Conservation (phyloP, 257 asterid genomes). For the Paulownia fortunei region DNA sequence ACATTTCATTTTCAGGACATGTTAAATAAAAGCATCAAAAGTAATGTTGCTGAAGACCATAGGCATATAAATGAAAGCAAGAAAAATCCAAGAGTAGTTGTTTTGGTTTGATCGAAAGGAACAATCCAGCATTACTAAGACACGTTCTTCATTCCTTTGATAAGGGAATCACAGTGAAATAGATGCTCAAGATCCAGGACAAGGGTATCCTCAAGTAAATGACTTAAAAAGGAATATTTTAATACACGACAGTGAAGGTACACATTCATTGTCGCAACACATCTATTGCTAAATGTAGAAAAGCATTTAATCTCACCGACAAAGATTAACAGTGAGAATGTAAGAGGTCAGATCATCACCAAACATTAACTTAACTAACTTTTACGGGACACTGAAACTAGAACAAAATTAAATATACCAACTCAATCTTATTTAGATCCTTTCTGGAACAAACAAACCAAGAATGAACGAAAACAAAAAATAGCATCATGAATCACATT, state of each 20-base stretch:
- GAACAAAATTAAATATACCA: neutral
- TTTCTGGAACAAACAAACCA: conserved; percentile 3
- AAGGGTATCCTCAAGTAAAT: conserved; percentile 22
- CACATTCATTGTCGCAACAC: neutral
- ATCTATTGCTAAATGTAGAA: neutral
- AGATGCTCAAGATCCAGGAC: conserved; percentile 10
- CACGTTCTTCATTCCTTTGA: neutral
- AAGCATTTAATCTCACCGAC: conserved; percentile 2
- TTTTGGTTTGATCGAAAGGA: neutral
- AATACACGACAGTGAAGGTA: neutral
- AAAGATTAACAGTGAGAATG: conserved; percentile 13
- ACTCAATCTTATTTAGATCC: conserved; percentile 5
- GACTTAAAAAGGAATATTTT: conserved; percentile 8
- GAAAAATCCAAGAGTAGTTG: conserved; percentile 4
- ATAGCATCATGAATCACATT: conserved; percentile 18
- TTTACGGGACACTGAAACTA: conserved; percentile 1
- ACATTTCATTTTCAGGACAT: conserved; percentile 3
- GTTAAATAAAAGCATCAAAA: neutral
- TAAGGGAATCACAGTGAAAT: neutral
- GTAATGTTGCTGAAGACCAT: neutral
- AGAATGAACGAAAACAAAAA: conserved; percentile 2
- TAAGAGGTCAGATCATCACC: conserved; percentile 17
- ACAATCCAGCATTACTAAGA: neutral
- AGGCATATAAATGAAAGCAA: conserved; percentile 5
- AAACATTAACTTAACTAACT: conserved; percentile 21